phyloP scores from a whole-genome alignment of 2,329 filamentous ascomycete species.

The Xylariales sp. region DNA sequence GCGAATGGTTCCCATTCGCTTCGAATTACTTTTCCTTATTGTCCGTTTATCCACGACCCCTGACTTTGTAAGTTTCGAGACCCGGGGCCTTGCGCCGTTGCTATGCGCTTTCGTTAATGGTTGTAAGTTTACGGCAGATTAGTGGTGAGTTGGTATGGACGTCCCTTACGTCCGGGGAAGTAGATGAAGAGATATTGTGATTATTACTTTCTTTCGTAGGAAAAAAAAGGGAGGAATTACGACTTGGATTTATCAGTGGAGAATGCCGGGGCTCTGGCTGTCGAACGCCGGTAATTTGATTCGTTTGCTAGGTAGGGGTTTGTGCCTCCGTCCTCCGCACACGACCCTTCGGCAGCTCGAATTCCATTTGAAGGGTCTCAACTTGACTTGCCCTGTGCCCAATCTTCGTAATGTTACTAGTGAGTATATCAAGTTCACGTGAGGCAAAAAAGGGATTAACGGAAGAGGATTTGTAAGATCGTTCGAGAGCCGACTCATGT shows the following conservation, averaged over 20 bases:
- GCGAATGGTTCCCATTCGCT: not conserved
- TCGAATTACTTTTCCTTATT: conserved; percentile 16
- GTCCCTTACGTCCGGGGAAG: not conserved
- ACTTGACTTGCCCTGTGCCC: conserved; percentile 54
- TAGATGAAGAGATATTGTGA: not conserved
- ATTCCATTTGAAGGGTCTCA: conserved; percentile 57
- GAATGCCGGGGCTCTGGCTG: conserved; percentile 10
- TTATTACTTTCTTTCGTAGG: conserved; percentile 1
- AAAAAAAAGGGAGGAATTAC: conserved; percentile 24
- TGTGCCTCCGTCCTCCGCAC: conserved; percentile 52
- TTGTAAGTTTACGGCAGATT: conserved; percentile 8
- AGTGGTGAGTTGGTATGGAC: not conserved
- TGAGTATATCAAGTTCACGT: conserved; percentile 55
- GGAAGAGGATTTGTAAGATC: conserved; percentile 33
- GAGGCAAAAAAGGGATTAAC: conserved; percentile 43
- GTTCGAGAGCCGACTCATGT: conserved; percentile 46
- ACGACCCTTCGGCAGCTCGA: conserved; percentile 54
- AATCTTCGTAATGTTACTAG: conserved; percentile 54
- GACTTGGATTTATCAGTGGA: conserved; percentile 8
- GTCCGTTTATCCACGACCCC: conserved; percentile 28
- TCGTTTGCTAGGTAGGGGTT: conserved; percentile 21
- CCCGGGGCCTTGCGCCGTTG: not conserved
- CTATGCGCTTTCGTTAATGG: conserved; percentile 4
- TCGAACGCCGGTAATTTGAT: conserved; percentile 9
- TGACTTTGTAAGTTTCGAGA: conserved; percentile 26